Conservation (phyloP, 331 rosid genomes). For the Spiraea crenata region DNA sequence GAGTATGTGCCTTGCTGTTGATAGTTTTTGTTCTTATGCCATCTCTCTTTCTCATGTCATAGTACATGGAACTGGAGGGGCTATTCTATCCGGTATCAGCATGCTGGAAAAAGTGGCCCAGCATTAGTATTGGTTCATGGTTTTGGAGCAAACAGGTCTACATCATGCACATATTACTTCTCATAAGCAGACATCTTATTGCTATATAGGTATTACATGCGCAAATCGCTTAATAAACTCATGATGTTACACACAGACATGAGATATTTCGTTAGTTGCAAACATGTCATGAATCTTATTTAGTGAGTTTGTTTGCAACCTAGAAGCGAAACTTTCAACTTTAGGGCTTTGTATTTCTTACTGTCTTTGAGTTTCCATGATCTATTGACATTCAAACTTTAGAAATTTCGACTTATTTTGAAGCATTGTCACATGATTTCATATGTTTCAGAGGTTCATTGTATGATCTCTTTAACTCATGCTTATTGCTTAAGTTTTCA, state of each 20-base stretch:
- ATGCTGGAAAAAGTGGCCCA: conserved; percentile 69
- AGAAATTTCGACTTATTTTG: background rate
- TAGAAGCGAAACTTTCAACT: background rate
- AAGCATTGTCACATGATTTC: background rate
- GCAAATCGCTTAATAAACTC: conserved; percentile 19
- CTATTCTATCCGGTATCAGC: conserved; percentile 77
- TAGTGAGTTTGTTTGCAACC: conserved; percentile 4
- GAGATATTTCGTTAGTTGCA: background rate
- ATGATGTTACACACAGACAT: background rate
- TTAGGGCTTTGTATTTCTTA: background rate
- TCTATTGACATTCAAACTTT: background rate
- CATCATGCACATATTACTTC: conserved; percentile 39
- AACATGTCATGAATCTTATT: background rate
- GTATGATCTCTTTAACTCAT: conserved; percentile 20
- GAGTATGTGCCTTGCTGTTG: background rate
- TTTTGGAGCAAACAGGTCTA: conserved; percentile 96
- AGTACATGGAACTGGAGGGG: conserved; percentile 89
- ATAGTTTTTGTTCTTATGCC: background rate
- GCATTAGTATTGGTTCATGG: conserved; percentile 81
- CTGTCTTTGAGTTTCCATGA: background rate
- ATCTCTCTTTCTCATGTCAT: conserved; percentile 13
- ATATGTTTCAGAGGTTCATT: conserved; percentile 10
- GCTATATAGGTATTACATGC: conserved; percentile 39
- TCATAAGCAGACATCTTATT: conserved; percentile 43
- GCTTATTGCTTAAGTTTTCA: conserved; percentile 16